These are phyloP conservation scores for Rhizopus microsporus DNA, from an alignment of 371 early-diverging fungal genomes.

Conservation along the genomic window DNA sequence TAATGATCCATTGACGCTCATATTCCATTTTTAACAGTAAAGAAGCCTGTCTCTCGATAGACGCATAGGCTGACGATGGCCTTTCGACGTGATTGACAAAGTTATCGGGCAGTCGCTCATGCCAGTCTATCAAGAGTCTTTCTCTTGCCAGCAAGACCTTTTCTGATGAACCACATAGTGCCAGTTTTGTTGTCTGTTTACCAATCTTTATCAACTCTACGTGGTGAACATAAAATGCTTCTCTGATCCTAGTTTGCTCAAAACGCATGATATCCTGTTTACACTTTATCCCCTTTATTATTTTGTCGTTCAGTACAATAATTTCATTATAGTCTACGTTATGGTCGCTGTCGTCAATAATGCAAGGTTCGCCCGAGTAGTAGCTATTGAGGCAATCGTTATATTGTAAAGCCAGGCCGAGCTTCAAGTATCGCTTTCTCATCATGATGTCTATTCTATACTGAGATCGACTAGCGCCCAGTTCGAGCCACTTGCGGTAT, in stretches of 20 bases:
- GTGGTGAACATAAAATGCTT: not conserved
- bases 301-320: constrained; percentile 11
- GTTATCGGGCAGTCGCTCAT: constrained; percentile 10
- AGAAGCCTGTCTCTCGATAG: constrained; percentile 24
- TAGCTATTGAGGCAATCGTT: constrained; percentile 34
- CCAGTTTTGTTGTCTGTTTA: too few relatives aligned
- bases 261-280: not conserved
- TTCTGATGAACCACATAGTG: constrained; percentile 6
- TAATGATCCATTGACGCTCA: constrained; percentile 30
- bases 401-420: constrained; percentile 44
- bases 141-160: constrained; percentile 23
- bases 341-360: constrained; percentile 31
- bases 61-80: constrained; percentile 11
- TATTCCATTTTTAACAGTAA: constrained; percentile 34
- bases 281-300: not conserved
- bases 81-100: constrained; percentile 8
- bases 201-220: not conserved
- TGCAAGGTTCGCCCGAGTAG: constrained; percentile 34
- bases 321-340: constrained; percentile 48
- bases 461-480: not conserved
- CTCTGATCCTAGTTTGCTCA: not conserved
- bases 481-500: constrained; percentile 19
- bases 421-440: constrained; percentile 34
- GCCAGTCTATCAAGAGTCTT: constrained; percentile 15
- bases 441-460: constrained; percentile 13